phyloP scores from a whole-genome alignment of 495 filamentous ascomycete species.

The Podospora pseudocomata region DNA sequence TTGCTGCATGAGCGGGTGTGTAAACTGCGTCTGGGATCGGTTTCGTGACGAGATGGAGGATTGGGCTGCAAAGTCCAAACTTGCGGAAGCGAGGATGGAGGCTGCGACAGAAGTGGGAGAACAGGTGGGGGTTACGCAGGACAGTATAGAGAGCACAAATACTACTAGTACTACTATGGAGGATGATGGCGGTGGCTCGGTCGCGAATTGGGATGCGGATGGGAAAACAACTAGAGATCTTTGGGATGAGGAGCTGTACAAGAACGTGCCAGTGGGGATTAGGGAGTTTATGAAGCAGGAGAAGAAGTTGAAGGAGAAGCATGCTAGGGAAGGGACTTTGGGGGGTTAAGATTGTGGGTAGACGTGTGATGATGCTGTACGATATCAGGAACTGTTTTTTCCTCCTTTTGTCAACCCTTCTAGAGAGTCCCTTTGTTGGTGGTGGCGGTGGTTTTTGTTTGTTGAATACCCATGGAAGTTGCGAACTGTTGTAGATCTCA shows the following conservation, averaged over 20 bases:
- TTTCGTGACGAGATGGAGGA: conserved; percentile 88
- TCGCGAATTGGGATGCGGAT: conserved; percentile 55
- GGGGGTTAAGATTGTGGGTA: conserved; percentile 29
- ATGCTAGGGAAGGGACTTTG: conserved; percentile 44
- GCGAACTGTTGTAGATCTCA: not conserved
- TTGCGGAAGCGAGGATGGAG: conserved; percentile 50
- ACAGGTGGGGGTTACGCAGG: conserved; percentile 23
- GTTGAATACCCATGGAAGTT: not conserved
- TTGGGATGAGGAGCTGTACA: conserved; percentile 65
- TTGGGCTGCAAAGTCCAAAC: conserved; percentile 61
- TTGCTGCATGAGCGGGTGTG: conserved; percentile 98
- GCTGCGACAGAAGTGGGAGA: conserved; percentile 27
- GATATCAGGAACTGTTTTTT: not conserved
- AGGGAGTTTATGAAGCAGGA: conserved; percentile 96
- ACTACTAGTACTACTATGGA: conserved; percentile 56
- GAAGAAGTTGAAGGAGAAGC: conserved; percentile 80
- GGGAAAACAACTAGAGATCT: conserved; percentile 40
- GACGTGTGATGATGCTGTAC: not conserved
- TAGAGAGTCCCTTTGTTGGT: not conserved
- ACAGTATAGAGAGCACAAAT: conserved; percentile 16
- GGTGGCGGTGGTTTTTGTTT: not conserved
- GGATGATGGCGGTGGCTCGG: conserved; percentile 75
- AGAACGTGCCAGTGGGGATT: conserved; percentile 85
- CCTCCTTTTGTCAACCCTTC: not conserved
- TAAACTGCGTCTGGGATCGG: conserved; percentile 94